phyloP scores from a whole-genome alignment of 176 grass and related monocot species.

The Chrysopogon serrulatus region DNA sequence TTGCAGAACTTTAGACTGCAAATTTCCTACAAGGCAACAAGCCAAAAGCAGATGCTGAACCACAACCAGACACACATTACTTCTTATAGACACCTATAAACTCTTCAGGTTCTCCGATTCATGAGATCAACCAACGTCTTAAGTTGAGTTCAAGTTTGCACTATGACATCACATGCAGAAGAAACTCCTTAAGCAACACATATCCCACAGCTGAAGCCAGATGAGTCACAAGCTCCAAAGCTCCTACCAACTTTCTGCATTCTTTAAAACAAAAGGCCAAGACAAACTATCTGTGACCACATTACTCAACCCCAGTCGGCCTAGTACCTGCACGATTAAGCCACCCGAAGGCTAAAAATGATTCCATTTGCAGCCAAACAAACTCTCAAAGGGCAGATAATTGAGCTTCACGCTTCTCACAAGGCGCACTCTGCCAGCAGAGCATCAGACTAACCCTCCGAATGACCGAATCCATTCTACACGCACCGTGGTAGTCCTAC shows the following conservation, averaged over 20 bases:
- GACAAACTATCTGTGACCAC: neutral
- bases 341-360: neutral
- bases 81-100: neutral
- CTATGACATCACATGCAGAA: neutral
- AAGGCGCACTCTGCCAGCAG: neutral
- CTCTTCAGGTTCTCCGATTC: neutral
- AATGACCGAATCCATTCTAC: neutral
- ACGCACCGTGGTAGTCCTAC: neutral
- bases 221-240: neutral
- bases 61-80: neutral
- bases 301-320: conserved; percentile 6
- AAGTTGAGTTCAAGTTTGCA: neutral
- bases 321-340: neutral
- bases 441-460: conserved; percentile 3
- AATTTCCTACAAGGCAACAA: conserved; percentile 2
- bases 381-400: neutral
- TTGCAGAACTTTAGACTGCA: neutral
- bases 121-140: neutral
- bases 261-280: conserved; percentile 1
- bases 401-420: neutral
- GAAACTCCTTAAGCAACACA: neutral
- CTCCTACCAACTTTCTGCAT: neutral
- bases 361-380: neutral
- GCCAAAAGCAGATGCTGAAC: neutral
- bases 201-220: neutral